Evolutionary conservation across 2,329 filamentous ascomycete species (phyloP), one percentile per base, ranked within the genome.

Genomic region (Aureobasidium sp.): DNA sequence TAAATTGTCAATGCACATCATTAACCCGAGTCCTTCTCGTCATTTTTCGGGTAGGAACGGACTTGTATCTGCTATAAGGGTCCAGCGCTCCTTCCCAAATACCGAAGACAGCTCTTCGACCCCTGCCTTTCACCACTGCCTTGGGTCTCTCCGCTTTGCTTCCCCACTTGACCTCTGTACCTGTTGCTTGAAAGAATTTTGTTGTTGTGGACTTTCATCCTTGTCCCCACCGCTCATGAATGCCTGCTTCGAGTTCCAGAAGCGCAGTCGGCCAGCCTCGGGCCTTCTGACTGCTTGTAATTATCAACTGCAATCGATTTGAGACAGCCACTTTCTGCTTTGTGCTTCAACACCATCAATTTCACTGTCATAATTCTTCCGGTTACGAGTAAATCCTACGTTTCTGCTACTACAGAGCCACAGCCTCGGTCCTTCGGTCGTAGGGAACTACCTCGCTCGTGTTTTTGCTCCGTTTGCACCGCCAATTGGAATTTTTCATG

Each of bases 161-260:
- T 27, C 37, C 29, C 41, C 32, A 36, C 30, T 32, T 49, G 32
- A 7, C 36, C 36, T 60, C 32, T 59, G 14, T 41, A 14, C 42
- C 47, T 47, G 21, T 29, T 36, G 47, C 10, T 37, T n/a, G n/a
- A n/a, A n/a, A n/a, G n/a, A n/a, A n/a, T n/a, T n/a, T 61, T 5
- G 7, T 32, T 66, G 82, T 90, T 30, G 66, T 85, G 21, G 67
- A 79, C 45, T n/a, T 88, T 87, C 73, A 96, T 89, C 72, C 45
- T 90, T 13, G 78, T 74, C 0, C 93, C 95, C 75, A 96, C 97
- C 97, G 14, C n/a, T 95, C 85, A 73, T 95, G 97, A 68, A 80
- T n/a, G 47, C 11, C 8, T 50, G n/a, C 32, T 70, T 87, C 86
- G 41, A 89, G 81, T 70, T 90, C 49, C 82, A 0, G 88, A 87